Percentiles rank a stretch among this genome's conserved stretches.
Evolutionary conservation across 2,329 filamentous ascomycete species (phyloP).

Genomic region (Aureobasidium sp.): DNA sequence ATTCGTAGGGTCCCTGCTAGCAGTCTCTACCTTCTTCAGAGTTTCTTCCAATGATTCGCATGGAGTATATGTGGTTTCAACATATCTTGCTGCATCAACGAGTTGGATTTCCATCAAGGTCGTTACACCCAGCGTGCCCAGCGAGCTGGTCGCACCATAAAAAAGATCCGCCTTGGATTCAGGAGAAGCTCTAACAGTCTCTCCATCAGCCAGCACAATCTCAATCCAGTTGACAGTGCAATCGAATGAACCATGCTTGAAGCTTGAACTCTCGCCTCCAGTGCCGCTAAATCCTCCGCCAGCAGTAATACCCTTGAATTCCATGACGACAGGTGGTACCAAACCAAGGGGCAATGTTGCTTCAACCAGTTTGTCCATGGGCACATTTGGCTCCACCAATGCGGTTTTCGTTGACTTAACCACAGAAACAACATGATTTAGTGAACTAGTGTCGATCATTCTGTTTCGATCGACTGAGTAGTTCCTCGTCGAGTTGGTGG

Average conservation of each 20-base stretch:
- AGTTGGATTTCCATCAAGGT: slow-evolving; percentile 46
- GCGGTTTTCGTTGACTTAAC: slow-evolving; percentile 46
- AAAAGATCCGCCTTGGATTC: slow-evolving; percentile 51
- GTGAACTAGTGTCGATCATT: slow-evolving; percentile 55
- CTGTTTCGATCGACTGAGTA: slow-evolving; percentile 16
- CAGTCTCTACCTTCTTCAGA: slow-evolving; percentile 30
- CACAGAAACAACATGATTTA: slow-evolving; percentile 55
- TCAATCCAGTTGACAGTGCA: slow-evolving; percentile 52
- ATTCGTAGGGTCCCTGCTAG: slow-evolving; percentile 26
- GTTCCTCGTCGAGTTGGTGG: slow-evolving; percentile 65
- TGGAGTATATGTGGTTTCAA: slow-evolving; percentile 41
- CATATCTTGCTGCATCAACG: slow-evolving; percentile 36
- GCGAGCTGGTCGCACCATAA: slow-evolving; percentile 53
- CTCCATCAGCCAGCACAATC: slow-evolving; percentile 55
- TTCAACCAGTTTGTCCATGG: slow-evolving; percentile 55
- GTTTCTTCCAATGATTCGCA: slow-evolving; percentile 34
- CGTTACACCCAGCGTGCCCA: slow-evolving; percentile 57
- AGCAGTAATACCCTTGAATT: slow-evolving; percentile 62
- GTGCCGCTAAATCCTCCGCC: slow-evolving; percentile 61
- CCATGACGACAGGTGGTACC: slow-evolving; percentile 59
- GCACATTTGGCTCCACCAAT: slow-evolving; percentile 61
- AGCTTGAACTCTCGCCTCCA: slow-evolving; percentile 60
- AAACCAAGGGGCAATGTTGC: slow-evolving; percentile 49
- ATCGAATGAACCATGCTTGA: slow-evolving; percentile 60
- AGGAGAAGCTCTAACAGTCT: slow-evolving; percentile 33